Conservation (phyloP, 768 basidiomycete species). For the Mycena metata region DNA sequence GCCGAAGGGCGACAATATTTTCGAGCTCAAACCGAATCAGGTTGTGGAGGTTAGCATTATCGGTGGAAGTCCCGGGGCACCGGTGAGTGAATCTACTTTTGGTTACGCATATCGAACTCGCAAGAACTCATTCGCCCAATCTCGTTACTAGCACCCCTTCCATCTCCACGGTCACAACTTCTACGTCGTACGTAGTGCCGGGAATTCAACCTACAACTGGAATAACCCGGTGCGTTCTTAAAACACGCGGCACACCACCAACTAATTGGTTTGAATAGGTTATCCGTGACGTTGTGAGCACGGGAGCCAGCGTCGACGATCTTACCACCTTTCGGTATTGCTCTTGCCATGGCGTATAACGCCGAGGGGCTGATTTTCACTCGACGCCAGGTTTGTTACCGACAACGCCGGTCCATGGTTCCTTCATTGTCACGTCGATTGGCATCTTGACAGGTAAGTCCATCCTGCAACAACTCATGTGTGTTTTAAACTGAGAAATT, state of each 20-base stretch:
- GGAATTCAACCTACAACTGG: constrained; percentile 35
- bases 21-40: constrained; percentile 22
- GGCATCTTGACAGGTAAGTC: constrained; percentile 50
- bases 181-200: constrained; percentile 48
- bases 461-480: background rate
- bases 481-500: too few relatives aligned
- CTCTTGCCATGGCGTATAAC: background rate
- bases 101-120: background rate
- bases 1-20: constrained; percentile 38
- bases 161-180: constrained; percentile 45
- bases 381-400: constrained; percentile 57
- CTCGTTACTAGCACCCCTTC: constrained; percentile 19
- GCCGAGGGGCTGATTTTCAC: background rate
- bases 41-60: constrained; percentile 24
- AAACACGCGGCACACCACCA: background rate
- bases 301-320: background rate
- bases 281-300: constrained; percentile 23
- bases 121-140: background rate
- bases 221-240: constrained; percentile 19
- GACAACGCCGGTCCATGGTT: constrained; percentile 70
- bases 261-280: background rate
- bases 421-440: constrained; percentile 50
- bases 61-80: constrained; percentile 15
- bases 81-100: background rate
- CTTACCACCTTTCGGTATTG: constrained; percentile 22